Evolutionary conservation across 352 stramenopile genomes (phyloP), one percentile per base, ranked within the genome.

Genomic region (Blastocystis sp.): DNA sequence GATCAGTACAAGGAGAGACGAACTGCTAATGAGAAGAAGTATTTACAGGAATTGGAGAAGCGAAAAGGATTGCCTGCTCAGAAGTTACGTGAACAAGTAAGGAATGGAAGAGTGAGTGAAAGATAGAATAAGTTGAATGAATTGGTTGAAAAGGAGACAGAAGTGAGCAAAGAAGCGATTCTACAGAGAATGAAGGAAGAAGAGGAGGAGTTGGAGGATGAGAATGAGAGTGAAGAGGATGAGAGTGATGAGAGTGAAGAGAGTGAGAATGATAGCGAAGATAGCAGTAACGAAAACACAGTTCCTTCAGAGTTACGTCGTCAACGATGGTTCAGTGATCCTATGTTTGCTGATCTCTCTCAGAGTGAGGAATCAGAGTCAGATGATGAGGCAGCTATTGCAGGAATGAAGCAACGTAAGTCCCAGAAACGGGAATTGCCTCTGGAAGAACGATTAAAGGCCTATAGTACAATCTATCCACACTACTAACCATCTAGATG

Each of bases 341-440:
- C 61, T 29, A 39, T 73, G 24, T 73, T 73, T 39, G 24, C 12
- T 14, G 11, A 39, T 14, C 61, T 69, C 21, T 91, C 93, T 0
- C 91, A 91, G 12, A 91, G 94, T 0, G 90, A 93, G 0, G 89
- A 93, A 0, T 75, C 75, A 1, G 92, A 92, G 54, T n/a, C n/a
- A n/a, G n/a, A n/a, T n/a, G 90, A 93, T 1, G 87, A 88, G 0
- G 21, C 89, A 6, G n/a, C n/a, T n/a, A n/a, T n/a, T n/a, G n/a
- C n/a, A n/a, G n/a, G n/a, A n/a, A n/a, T n/a, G n/a, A n/a, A n/a
- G n/a, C n/a, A n/a, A n/a, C 77, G 87, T 29, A 7, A 16, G 59
- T 57, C 52, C 59, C 52, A 67, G 39, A 67, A 78, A 74, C 43
- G 87, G 46, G 63, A 89, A 42, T 54, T 21, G 0, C 88, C 61